These are phyloP conservation scores for Colletotrichum higginsianum DNA, from an alignment of 2,329 filamentous ascomycete species.

Conservation along the genomic window DNA sequence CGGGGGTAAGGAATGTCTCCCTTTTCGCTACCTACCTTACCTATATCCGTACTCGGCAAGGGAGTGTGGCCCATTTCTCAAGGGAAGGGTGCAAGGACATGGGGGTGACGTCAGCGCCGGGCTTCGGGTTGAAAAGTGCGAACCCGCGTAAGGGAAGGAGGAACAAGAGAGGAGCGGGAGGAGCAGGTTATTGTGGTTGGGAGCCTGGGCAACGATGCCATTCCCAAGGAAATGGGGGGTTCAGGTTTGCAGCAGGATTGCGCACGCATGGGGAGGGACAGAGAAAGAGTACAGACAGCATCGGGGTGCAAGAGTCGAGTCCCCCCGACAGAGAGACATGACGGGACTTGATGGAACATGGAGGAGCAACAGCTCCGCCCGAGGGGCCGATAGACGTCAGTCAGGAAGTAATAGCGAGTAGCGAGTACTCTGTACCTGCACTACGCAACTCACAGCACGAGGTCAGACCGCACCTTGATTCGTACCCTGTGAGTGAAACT, in stretches of 20 bases:
- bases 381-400: constrained; percentile 13
- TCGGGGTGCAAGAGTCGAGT: neutral
- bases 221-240: neutral
- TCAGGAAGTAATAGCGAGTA: neutral
- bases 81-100: constrained; percentile 11
- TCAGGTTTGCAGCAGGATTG: neutral
- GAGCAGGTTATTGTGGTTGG: neutral
- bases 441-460: neutral
- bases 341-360: constrained; percentile 17
- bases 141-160: neutral
- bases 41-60: no score
- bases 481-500: neutral
- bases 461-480: constrained; percentile 5
- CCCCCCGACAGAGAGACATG: neutral
- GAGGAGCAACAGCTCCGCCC: constrained; percentile 33
- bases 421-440: constrained; percentile 3
- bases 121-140: neutral
- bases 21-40: constrained; percentile 9
- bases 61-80: neutral
- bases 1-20: neutral
- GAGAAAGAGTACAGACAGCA: neutral
- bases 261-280: neutral
- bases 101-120: constrained; percentile 34
- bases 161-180: neutral
- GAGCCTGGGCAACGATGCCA: neutral